A percentile compares a stretch with the other conserved stretches of the same genome.
Conservation (phyloP, 345 rosid species). For the Pugionium cornutum region DNA sequence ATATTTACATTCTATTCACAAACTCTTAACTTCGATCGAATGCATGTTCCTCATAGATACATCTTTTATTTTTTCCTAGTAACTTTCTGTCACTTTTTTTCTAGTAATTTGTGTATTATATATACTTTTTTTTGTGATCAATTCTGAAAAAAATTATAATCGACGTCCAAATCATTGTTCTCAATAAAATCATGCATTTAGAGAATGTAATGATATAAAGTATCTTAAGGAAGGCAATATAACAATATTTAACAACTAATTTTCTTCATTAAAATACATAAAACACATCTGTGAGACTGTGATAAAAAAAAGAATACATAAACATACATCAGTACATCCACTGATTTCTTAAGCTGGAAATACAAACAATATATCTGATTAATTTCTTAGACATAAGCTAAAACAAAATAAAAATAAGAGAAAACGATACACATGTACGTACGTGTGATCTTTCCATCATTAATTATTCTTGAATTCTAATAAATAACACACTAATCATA, state of each 20-base stretch:
- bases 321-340: conserved; percentile 31
- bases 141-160: too few species aligned
- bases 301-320: too few species aligned
- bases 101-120: background rate
- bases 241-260: conserved; percentile 2
- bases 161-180: conserved; percentile 1
- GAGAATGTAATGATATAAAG: background rate
- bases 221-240: background rate
- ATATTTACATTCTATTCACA: conserved; percentile 6
- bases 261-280: conserved; percentile 14
- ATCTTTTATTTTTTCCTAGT: background rate
- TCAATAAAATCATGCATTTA: background rate
- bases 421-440: conserved; percentile 37
- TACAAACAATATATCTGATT: conserved; percentile 29
- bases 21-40: background rate
- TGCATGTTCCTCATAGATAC: background rate
- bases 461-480: conserved; percentile 3
- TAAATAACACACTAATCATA: background rate
- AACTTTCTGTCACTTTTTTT: background rate
- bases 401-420: conserved; percentile 5
- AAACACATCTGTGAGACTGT: too few species aligned
- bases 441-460: conserved; percentile 21
- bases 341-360: conserved; percentile 34
- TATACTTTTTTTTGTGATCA: background rate
- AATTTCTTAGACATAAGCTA: conserved; percentile 3